phyloP scores from a whole-genome alignment of 2,329 filamentous ascomycete species.

The Blastomyces emzantsi region DNA sequence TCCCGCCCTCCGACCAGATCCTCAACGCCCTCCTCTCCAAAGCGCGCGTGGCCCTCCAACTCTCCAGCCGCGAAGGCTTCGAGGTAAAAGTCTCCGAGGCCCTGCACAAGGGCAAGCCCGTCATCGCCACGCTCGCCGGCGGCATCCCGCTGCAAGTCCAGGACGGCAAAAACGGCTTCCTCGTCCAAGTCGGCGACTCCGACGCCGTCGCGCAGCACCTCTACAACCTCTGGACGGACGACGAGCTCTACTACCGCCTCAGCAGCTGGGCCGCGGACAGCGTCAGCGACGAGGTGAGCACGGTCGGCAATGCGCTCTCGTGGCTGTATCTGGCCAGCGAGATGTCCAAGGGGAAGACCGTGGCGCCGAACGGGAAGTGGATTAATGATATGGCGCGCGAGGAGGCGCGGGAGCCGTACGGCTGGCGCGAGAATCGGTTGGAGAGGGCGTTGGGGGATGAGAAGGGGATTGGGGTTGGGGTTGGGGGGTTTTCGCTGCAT shows the following conservation, averaged over 20 bases:
- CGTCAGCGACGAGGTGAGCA: slow-evolving; percentile 73
- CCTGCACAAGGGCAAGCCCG: slow-evolving; percentile 67
- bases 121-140: slow-evolving; percentile 67
- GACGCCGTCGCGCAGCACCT: slow-evolving; percentile 48
- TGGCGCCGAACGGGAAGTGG: slow-evolving; percentile 56
- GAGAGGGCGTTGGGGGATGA: slow-evolving; percentile 21
- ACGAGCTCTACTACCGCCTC: slow-evolving; percentile 57
- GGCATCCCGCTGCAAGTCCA: slow-evolving; percentile 73
- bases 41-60: slow-evolving; percentile 64
- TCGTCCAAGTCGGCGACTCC: slow-evolving; percentile 63
- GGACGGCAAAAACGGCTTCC: slow-evolving; percentile 60
- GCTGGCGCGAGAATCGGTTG: slow-evolving; percentile 52
- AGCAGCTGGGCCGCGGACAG: slow-evolving; percentile 53
- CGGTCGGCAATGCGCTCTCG: slow-evolving; percentile 64
- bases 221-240: slow-evolving; percentile 18
- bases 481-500: background rate
- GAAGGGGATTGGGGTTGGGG: background rate
- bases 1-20: slow-evolving; percentile 69
- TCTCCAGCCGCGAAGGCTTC: slow-evolving; percentile 74
- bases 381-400: slow-evolving; percentile 65
- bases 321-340: slow-evolving; percentile 72
- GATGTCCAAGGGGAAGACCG: slow-evolving; percentile 48
- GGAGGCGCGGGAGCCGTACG: slow-evolving; percentile 52
- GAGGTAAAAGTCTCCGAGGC: slow-evolving; percentile 82
- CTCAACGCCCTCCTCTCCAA: slow-evolving; percentile 67